Base-by-base conservation (phyloP, 495 filamentous ascomycete species). In the Aspergillus wentii region DNA sequence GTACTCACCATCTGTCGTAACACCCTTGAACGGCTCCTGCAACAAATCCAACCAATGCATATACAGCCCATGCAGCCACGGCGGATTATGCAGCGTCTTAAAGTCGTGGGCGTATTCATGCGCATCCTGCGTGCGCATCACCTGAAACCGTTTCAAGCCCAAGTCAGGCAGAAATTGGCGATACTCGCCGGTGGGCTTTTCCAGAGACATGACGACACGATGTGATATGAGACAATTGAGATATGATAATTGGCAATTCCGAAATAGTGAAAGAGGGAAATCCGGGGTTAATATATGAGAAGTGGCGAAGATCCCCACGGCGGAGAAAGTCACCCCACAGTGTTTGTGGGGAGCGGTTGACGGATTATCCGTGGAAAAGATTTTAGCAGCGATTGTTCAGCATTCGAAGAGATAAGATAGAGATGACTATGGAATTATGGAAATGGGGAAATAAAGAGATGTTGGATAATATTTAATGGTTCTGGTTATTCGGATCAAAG, bases 21-120 rank as follows among this genome's bases (percentile, higher is more conserved):
- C 67, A 3, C 83, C 83, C 61, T 77, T 79, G 50, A 80, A 86
- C 2, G 83, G 83, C 62, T 85, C 79, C 40, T 79, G 59, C 39
- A 78, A 64, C 27, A 85, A 56, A 43, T 81, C 73, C 46, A 66
- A 41, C 83, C 83, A 87, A 53, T 83, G 74, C 53, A 73, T 64
- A 37, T 80, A 85, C 30, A 86, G 58, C 1, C 64, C 74, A 49
- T 82, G 76, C 30, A 86, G 61, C 82, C 82, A 86, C 3, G 80
- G 82, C 15, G 82, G 82, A 14, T 65, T 56, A 15, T 75, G 73
- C 22, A 62, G 56, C 14, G 74, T 70, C 46, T 75, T 75, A 54
- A 86, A 82, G 14, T 59, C 74, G 17, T 70, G 59, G 1, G 79
- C 78, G 45, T 86, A 83, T 43, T 79, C 73, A 39, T 80, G 72